Percentiles rank a stretch among this genome's conserved stretches.
Evolutionary conservation across 176 grass and related monocot species (phyloP).

Genomic region (maize (Zea mays)): Zm-B73-REFERENCE-NAM-5.0 NC_050096.1:257286501-257287000

Average conservation of each 20-base stretch:
- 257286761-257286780: conserved; percentile 23
- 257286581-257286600: no score
- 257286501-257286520: background rate
- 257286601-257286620: no score
- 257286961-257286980: conserved; percentile 82
- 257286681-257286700: background rate
- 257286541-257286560: background rate
- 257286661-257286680: conserved; percentile 21
- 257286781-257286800: background rate
- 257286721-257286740: background rate
- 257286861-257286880: conserved; percentile 27
- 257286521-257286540: background rate
- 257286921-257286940: conserved; percentile 57
- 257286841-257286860: background rate
- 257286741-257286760: background rate
- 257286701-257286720: conserved; percentile 11
- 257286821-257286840: background rate
- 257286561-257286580: no score
- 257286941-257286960: conserved; percentile 60
- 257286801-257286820: conserved; percentile 3
- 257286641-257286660: no score
- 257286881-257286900: conserved; percentile 52
- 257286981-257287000: conserved; percentile 76
- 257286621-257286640: no score
- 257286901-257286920: conserved; percentile 61